Conservation (phyloP, 108 stramenopile genomes). For the Licmophora abbreviata region DNA sequence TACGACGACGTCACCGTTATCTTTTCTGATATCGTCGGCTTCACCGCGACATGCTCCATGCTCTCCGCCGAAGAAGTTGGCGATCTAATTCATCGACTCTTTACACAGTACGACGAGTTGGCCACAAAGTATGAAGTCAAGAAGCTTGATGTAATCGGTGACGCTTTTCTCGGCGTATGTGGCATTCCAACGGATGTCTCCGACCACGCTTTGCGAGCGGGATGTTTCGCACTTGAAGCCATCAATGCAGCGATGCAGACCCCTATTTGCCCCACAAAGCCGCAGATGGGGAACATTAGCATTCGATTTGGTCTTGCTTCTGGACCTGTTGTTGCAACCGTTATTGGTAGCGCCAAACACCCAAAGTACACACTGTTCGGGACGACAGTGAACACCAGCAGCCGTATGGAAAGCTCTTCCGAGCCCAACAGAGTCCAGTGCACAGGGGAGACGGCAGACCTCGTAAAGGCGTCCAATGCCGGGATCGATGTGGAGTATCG, state of each 20-base stretch:
- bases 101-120: conserved; percentile 18
- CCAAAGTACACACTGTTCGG: conserved; percentile 51
- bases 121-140: conserved; percentile 19
- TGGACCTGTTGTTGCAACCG: conserved; percentile 45
- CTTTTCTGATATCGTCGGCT: conserved; percentile 35
- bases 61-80: conserved; percentile 19
- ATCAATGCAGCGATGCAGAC: conserved; percentile 29
- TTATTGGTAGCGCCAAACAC: conserved; percentile 34
- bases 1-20: conserved; percentile 6
- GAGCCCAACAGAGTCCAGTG: conserved; percentile 33
- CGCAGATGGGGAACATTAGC: conserved; percentile 22
- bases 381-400: conserved; percentile 39
- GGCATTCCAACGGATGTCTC: conserved; percentile 30
- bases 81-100: conserved; percentile 25
- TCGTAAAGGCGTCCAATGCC: conserved; percentile 34
- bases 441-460: conserved; percentile 31
- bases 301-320: conserved; percentile 48
- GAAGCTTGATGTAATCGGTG: conserved; percentile 41
- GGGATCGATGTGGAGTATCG: conserved; percentile 33
- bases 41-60: conserved; percentile 14
- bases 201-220: conserved; percentile 46
- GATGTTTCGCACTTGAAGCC: conserved; percentile 39
- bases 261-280: conserved; percentile 27
- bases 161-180: conserved; percentile 14
- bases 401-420: conserved; percentile 43